Percentiles rank a stretch among this genome's conserved stretches.
These are phyloP conservation scores for Ceratocystis destructans DNA, from an alignment of 2,329 filamentous ascomycete genomes.

Conservation along the genomic window DNA sequence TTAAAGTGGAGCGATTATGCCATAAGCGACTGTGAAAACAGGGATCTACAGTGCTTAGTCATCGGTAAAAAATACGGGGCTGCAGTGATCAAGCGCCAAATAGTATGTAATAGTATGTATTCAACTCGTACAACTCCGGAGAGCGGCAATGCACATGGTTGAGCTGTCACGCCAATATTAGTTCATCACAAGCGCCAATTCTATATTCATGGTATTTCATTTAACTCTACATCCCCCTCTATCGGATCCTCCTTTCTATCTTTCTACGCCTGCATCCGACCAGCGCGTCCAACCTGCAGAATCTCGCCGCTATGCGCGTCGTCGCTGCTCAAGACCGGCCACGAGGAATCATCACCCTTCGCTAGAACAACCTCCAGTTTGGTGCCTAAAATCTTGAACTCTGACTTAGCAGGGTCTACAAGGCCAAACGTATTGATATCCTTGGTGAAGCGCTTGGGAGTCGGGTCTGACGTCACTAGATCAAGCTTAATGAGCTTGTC, in stretches of 20 bases:
- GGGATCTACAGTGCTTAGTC: too few relatives aligned
- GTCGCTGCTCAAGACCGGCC: constrained; percentile 73
- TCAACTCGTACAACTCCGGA: too few relatives aligned
- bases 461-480: constrained; percentile 67
- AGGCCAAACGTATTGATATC: constrained; percentile 60
- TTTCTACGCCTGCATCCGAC: constrained; percentile 27
- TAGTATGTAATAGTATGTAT: too few relatives aligned
- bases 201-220: constrained; percentile 2
- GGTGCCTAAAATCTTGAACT: constrained; percentile 71
- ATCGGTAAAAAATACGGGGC: too few relatives aligned
- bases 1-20: not conserved
- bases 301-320: constrained; percentile 60
- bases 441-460: constrained; percentile 62
- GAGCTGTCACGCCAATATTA: too few relatives aligned
- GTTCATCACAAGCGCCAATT: not conserved
- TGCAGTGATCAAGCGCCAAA: too few relatives aligned
- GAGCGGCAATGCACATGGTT: too few relatives aligned
- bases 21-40: not conserved
- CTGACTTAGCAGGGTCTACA: constrained; percentile 63
- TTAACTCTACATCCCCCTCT: not conserved
- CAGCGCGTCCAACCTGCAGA: constrained; percentile 76
- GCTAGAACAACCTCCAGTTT: constrained; percentile 71
- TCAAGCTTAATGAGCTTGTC: constrained; percentile 56
- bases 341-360: constrained; percentile 61
- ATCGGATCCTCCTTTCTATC: not conserved